phyloP scores from a whole-genome alignment of 2,329 filamentous ascomycete genomes.

The Fusarium sp. region DNA sequence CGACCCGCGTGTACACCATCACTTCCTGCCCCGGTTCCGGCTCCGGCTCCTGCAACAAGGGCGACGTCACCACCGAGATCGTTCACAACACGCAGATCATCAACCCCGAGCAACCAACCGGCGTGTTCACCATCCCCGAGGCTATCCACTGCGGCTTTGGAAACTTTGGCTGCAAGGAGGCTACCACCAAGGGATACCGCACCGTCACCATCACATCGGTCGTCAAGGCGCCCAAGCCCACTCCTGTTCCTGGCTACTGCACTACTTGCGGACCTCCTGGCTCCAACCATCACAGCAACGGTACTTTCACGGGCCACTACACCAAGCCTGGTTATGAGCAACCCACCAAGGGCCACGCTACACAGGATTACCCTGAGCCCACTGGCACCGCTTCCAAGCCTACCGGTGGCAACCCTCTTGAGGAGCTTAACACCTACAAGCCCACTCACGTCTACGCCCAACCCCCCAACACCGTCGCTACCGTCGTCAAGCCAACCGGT shows the following conservation, averaged over 20 bases:
- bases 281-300: background rate
- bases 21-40: conserved; percentile 66
- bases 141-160: conserved; percentile 44
- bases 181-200: conserved; percentile 39
- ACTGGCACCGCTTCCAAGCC: background rate
- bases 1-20: conserved; percentile 66
- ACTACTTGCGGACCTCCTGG: conserved; percentile 36
- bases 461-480: conserved; percentile 22
- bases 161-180: conserved; percentile 42
- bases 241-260: conserved; percentile 42
- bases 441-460: conserved; percentile 1
- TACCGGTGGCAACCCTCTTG: conserved; percentile 7
- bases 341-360: background rate
- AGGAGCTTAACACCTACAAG: conserved; percentile 13
- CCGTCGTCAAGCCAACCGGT: conserved; percentile 23
- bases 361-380: background rate
- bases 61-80: conserved; percentile 38
- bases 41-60: conserved; percentile 48
- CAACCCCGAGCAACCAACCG: conserved; percentile 43
- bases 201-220: conserved; percentile 43
- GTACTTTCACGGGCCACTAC: background rate
- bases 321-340: conserved; percentile 5
- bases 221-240: conserved; percentile 39
- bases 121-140: conserved; percentile 45
- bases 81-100: conserved; percentile 36